Base-by-base conservation (phyloP, 805 yeast species). In the Pachysolen tannophilus region DNA sequence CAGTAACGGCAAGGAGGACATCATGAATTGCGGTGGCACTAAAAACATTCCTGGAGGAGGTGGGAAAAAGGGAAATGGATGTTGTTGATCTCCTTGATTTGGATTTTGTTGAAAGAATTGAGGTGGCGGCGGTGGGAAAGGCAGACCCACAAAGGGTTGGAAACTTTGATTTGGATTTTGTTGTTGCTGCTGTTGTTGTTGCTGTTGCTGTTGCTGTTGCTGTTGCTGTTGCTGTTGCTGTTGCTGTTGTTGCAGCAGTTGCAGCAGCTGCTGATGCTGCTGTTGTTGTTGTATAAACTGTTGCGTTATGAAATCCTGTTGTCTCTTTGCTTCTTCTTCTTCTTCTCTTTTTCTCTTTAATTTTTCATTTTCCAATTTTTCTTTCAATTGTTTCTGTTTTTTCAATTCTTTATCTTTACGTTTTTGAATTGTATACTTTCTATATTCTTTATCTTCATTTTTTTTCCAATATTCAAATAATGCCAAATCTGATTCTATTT, bases 191-290 rank as follows among this genome's bases (percentile, higher is more conserved):
- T 41, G 40, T 21, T 37, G 39, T 20, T 23, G 37, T 27, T 32
- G 44, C 8, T 26, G 20, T 19, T n/a, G n/a, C n/a, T n/a, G n/a
- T n/a, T n/a, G n/a, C n/a, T n/a, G n/a, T n/a, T n/a, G n/a, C n/a
- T 19, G 37, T 17, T 18, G 21, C 15, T 5, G 28, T 35, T 33
- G 28, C 26, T 27, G 33, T 20, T 15, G 27, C 11, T 14, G 29
- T 21, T 3, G 47, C 69, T 3, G 47, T 71, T 10, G 77, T 69
- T 4, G 52, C 58, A 33, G 48, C 57, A 1, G 67, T 66, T 8
- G 60, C 44, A 10, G 14, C 17, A 24, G 24, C 35, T n/a, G n/a
- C n/a, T n/a, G n/a, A n/a, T n/a, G n/a, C n/a, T n/a, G n/a, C n/a
- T n/a, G n/a, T n/a, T n/a, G n/a, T n/a, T n/a, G n/a, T n/a, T n/a